Conservation (phyloP, 2,329 filamentous ascomycete genomes). For the Exophiala sp. region DNA sequence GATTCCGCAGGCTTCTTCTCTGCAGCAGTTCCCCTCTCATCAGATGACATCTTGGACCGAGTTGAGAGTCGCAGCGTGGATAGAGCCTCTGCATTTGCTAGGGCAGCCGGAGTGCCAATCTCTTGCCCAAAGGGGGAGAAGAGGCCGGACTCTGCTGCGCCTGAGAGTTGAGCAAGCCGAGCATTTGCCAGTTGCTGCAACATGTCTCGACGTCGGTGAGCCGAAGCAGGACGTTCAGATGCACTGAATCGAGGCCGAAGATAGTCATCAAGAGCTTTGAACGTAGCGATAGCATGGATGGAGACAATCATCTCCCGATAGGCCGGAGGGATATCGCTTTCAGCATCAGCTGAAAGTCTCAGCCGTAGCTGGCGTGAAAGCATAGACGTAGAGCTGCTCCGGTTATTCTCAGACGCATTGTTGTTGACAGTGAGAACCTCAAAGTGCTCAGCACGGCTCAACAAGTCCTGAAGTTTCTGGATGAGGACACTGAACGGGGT, state of each 20-base stretch:
- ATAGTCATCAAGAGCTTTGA: conserved; percentile 95
- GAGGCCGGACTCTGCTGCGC: conserved; percentile 32
- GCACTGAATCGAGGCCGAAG: conserved; percentile 80
- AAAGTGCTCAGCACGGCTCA: conserved; percentile 96
- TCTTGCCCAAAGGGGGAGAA: conserved; percentile 28
- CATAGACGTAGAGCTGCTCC: conserved; percentile 91
- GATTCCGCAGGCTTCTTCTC: conserved; percentile 34
- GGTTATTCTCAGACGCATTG: conserved; percentile 81
- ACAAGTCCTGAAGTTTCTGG: conserved; percentile 88
- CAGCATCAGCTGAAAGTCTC: conserved; percentile 80
- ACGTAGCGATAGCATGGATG: conserved; percentile 96
- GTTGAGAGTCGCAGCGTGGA: conserved; percentile 40
- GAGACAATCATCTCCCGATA: conserved; percentile 97
- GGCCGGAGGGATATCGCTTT: conserved; percentile 77
- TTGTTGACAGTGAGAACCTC: conserved; percentile 95
- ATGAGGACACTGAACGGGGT: conserved; percentile 88
- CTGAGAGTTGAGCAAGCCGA: conserved; percentile 51
- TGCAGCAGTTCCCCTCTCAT: conserved; percentile 11
- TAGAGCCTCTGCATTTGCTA: conserved; percentile 34
- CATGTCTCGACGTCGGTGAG: conserved; percentile 56
- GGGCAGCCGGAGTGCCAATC: conserved; percentile 15
- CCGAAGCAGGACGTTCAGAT: conserved; percentile 63
- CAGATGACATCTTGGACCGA: conserved; percentile 30
- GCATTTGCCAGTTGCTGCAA: conserved; percentile 68
- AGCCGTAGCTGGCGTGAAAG: conserved; percentile 90